A percentile compares a stretch with the other conserved stretches of the same genome.
Conservation (phyloP, 805 yeast species). For the Nakazawaea wyomingensis region DNA sequence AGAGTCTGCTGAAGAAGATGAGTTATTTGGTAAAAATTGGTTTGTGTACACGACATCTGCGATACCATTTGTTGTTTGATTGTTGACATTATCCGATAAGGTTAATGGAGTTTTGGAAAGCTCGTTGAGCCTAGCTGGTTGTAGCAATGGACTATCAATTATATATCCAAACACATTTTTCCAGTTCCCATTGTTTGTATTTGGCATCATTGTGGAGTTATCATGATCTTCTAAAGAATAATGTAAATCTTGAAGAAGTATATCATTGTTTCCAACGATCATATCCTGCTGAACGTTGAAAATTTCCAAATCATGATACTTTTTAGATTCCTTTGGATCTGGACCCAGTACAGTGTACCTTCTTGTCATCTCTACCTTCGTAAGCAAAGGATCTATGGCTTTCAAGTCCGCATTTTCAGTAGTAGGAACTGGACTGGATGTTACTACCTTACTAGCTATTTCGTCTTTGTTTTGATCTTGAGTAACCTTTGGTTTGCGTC, state of each 20-base stretch:
- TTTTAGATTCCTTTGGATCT: neutral
- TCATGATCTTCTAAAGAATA: slow-evolving; percentile 11
- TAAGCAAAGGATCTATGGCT: neutral
- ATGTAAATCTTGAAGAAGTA: slow-evolving; percentile 5
- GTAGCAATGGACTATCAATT: slow-evolving; percentile 10
- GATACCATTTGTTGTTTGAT: neutral
- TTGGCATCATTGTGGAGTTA: neutral
- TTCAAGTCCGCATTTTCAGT: neutral
- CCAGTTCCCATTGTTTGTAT: neutral
- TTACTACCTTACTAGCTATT: no score
- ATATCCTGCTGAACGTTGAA: slow-evolving; percentile 1
- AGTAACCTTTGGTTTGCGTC: slow-evolving; percentile 6
- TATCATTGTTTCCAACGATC: neutral
- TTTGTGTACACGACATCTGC: neutral
- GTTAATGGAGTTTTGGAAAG: slow-evolving; percentile 1
- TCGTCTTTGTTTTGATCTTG: no score
- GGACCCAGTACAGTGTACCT: slow-evolving; percentile 4
- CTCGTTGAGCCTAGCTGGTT: slow-evolving; percentile 4
- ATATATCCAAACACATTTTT: slow-evolving; percentile 8
- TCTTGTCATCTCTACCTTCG: neutral
- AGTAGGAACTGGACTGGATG: no score
- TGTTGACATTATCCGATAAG: neutral
- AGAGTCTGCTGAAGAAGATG: slow-evolving; percentile 1
- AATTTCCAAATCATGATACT: neutral
- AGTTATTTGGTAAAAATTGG: neutral